Evolutionary conservation across 495 filamentous ascomycete species (phyloP).

Genomic region (Viridothelium virens): DNA sequence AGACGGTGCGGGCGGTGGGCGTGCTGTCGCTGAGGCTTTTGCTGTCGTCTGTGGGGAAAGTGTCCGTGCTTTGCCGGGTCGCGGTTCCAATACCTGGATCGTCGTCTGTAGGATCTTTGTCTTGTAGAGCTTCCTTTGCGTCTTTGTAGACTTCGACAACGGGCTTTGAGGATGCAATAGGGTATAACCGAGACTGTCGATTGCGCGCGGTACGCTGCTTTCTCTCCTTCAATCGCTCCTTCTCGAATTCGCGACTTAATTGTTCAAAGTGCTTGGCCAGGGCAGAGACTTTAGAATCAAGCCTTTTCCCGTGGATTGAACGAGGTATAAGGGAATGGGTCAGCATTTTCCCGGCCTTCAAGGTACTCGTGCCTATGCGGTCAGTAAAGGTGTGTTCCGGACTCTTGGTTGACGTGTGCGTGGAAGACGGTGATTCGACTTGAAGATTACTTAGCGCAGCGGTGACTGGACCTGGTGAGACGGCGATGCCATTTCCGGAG

Average conservation of each 20-base stretch:
- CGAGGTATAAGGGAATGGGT: constrained; percentile 70
- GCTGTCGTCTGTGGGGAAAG: constrained; percentile 27
- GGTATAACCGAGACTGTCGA: constrained; percentile 73
- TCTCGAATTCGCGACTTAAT: constrained; percentile 91
- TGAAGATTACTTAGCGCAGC: constrained; percentile 8
- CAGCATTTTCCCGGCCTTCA: constrained; percentile 23
- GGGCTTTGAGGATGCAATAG: constrained; percentile 84
- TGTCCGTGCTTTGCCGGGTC: constrained; percentile 30
- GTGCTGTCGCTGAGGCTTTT: constrained; percentile 21
- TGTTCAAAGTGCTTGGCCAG: constrained; percentile 95
- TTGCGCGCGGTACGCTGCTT: constrained; percentile 73
- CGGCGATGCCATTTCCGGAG: neutral
- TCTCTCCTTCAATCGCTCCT: constrained; percentile 79
- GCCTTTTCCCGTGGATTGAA: constrained; percentile 60
- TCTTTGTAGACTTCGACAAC: constrained; percentile 94
- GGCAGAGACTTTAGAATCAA: constrained; percentile 69
- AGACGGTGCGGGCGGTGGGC: neutral
- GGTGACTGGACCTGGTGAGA: constrained; percentile 3
- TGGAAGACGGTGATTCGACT: neutral
- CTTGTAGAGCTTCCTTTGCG: constrained; percentile 84
- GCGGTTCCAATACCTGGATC: constrained; percentile 33
- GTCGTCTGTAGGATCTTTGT: constrained; percentile 68
- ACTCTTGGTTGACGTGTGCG: neutral
- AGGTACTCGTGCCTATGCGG: constrained; percentile 8
- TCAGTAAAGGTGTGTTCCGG: constrained; percentile 6